phyloP scores from a whole-genome alignment of 345 rosid genomes.

The Murraya koenigii region DNA sequence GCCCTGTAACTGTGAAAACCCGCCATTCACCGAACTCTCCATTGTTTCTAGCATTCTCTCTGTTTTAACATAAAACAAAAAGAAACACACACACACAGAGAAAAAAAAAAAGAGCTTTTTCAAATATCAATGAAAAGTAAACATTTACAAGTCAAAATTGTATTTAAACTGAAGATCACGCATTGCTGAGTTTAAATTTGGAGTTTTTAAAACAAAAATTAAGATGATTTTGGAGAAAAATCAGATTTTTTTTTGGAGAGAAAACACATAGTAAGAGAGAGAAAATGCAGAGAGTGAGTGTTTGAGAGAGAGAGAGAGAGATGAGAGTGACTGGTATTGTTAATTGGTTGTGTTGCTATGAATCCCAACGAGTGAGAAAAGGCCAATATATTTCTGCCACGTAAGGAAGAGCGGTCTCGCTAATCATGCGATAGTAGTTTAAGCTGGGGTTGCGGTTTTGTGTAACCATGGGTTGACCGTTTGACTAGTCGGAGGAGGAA shows the following conservation, averaged over 20 bases:
- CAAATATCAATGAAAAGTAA: conserved; percentile 10
- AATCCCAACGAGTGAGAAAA: conserved; percentile 42
- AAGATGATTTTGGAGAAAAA: conserved; percentile 20
- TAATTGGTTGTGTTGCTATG: conserved; percentile 46
- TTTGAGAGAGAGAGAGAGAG: conserved; percentile 31
- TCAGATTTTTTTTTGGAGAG: conserved; percentile 38
- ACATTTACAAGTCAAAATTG: conserved; percentile 26
- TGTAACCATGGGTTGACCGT: conserved; percentile 42
- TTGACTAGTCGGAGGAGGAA: conserved; percentile 41
- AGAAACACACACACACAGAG: background rate
- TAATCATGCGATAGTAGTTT: conserved; percentile 19
- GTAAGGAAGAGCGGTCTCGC: conserved; percentile 29
- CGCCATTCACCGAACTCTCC: conserved; percentile 73
- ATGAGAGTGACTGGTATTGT: conserved; percentile 43
- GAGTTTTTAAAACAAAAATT: conserved; percentile 25
- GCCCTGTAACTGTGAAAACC: conserved; percentile 68
- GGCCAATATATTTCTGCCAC: conserved; percentile 41
- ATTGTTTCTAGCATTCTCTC: conserved; percentile 60
- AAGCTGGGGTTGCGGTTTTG: conserved; percentile 14
- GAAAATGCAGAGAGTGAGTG: conserved; percentile 12
- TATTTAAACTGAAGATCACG: conserved; percentile 40
- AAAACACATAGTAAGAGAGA: conserved; percentile 45
- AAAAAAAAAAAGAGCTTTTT: background rate
- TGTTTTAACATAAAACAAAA: conserved; percentile 11
- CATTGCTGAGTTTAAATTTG: conserved; percentile 48